Evolutionary conservation across 768 basidiomycete genomes (phyloP).

Genomic region (Macrolepiota albuminosa): DNA sequence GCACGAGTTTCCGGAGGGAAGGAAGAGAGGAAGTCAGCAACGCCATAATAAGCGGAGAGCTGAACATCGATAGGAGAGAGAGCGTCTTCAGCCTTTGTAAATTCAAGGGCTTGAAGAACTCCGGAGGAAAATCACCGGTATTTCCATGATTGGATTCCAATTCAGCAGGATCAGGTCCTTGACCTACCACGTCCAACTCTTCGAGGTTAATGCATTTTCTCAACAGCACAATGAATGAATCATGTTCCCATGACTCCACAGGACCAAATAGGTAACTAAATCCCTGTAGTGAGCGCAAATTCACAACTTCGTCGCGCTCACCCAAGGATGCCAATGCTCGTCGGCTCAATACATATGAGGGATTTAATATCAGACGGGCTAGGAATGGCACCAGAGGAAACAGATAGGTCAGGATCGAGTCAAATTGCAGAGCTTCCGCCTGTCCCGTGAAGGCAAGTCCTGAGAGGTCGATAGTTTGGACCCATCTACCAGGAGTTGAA

Average conservation of each 20-base stretch:
- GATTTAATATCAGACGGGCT: conserved; percentile 45
- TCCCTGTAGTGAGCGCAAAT: conserved; percentile 50
- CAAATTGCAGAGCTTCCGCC: conserved; percentile 48
- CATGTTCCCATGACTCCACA: conserved; percentile 35
- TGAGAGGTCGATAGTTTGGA: conserved; percentile 71
- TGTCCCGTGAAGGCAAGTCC: conserved; percentile 38
- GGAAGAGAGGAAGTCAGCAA: conserved; percentile 61
- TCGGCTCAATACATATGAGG: conserved; percentile 55
- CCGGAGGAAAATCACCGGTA: conserved; percentile 23
- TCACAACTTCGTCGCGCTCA: conserved; percentile 42
- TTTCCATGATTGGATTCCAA: conserved; percentile 27
- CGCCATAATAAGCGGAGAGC: conserved; percentile 56
- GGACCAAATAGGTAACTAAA: conserved; percentile 42
- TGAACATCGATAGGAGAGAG: conserved; percentile 61
- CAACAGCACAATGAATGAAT: conserved; percentile 56
- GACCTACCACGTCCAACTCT: conserved; percentile 58
- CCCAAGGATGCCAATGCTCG: conserved; percentile 50
- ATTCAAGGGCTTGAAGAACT: conserved; percentile 38
- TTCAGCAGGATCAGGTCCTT: conserved; percentile 52
- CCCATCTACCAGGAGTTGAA: conserved; percentile 86
- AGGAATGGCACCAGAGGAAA: conserved; percentile 71
- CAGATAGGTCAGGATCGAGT: conserved; percentile 57
- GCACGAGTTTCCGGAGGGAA: conserved; percentile 52
- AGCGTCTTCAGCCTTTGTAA: conserved; percentile 58
- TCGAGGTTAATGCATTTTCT: conserved; percentile 53